Evolutionary conservation across 331 rosid genomes (phyloP).

Genomic region (Phaseolus coccineus): DNA sequence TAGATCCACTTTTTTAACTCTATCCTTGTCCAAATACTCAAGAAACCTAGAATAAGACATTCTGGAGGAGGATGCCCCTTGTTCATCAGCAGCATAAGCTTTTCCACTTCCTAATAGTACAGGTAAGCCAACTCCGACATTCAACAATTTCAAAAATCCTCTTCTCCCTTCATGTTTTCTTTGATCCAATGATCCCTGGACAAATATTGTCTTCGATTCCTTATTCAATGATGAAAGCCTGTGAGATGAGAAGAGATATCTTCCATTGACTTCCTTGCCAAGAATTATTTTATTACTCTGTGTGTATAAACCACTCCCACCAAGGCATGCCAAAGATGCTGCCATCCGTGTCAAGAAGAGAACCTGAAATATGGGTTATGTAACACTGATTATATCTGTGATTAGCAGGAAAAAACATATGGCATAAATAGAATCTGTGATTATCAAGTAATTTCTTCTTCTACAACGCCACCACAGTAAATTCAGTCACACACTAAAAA

Average conservation of each 20-base stretch:
- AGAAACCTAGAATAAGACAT: conserved; percentile 97
- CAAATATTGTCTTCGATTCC: conserved; percentile 48
- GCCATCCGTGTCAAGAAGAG: conserved; percentile 59
- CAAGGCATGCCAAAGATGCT: conserved; percentile 80
- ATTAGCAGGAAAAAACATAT: conserved; percentile 17
- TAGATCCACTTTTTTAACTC: conserved; percentile 89
- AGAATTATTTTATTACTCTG: conserved; percentile 56
- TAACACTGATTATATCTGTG: not conserved
- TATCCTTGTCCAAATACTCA: conserved; percentile 90
- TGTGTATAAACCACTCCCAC: conserved; percentile 71
- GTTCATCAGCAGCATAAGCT: conserved; percentile 94
- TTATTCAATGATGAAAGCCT: conserved; percentile 51
- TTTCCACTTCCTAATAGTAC: conserved; percentile 69
- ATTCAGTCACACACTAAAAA: conserved; percentile 6
- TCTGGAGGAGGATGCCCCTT: conserved; percentile 89
- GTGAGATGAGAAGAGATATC: conserved; percentile 51
- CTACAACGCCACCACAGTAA: not conserved
- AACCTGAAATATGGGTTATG: not conserved
- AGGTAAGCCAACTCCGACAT: conserved; percentile 67
- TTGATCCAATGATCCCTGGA: conserved; percentile 67
- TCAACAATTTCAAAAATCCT: conserved; percentile 77
- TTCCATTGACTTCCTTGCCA: conserved; percentile 63
- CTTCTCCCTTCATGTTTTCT: conserved; percentile 76
- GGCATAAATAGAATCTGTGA: not conserved
- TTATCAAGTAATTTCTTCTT: conserved; percentile 4